Evolutionary conservation across 2,329 filamentous ascomycete genomes (phyloP), one percentile per base, ranked within the genome.

Genomic region (Venturiaceae sp.): DNA sequence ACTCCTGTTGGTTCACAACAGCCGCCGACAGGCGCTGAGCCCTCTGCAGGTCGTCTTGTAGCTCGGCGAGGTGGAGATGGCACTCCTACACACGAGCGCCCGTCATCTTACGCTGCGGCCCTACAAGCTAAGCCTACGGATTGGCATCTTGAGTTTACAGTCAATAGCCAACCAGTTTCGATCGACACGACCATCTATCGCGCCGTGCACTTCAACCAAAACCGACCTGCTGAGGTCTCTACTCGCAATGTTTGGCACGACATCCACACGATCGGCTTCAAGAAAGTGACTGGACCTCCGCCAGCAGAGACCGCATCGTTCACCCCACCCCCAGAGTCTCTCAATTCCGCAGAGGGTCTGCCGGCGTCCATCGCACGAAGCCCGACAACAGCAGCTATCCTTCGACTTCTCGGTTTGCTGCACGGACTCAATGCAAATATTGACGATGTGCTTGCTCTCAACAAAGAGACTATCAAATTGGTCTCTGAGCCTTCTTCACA

Each of bases 131-230:
- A 83, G 0, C 90, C 92, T 1, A 88, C 95, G 68, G 92, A 97
- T 68, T 99, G 94, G 94, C 92, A 99, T 67, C 91, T 99, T 61
- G 90, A 97, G 67, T 99, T 99, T 73, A 92, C 84, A 64, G 82
- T 97, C 54, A 87, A 95, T 63, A 87, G 82, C 57, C 90, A 91
- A 69, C 81, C 88, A 1, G 87, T 99, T 60, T 80, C 88, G 0
- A 94, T 92, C 64, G 92, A 97, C 66, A 96, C 90, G 0, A 99
- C 94, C 0, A 92, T 99, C 58, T 99, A 97, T 68, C 87, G 92
- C 53, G 94, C 94, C 33, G 90, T 97, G 8, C 90, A 96, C 67
- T 88, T 84, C 68, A 83, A 80, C 74, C 79, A 82, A 60, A 72
- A 77, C 14, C 74, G 80, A 53, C 69, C 79, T 11, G 82, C 87